Evolutionary conservation across 75 land plant genomes (phyloP).

Genomic region (Pseudotsuga menziesii): DNA sequence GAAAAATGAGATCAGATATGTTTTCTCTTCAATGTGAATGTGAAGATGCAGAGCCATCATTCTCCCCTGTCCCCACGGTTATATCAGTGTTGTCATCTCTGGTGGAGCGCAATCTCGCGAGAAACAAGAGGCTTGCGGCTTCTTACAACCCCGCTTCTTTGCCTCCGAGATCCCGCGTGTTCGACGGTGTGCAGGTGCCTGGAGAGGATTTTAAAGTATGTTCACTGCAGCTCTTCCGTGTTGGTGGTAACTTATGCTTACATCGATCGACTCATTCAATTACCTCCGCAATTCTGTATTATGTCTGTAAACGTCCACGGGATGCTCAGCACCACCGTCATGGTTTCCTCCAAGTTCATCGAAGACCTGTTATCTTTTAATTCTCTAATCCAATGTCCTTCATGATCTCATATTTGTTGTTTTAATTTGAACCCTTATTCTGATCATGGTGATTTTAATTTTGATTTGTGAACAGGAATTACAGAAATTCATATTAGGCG

Average conservation of each 20-base stretch:
- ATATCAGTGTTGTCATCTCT: conserved; percentile 64
- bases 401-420: too few species aligned
- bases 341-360: conserved; percentile 70
- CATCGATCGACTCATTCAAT: conserved; percentile 61
- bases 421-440: too few species aligned
- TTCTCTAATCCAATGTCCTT: too few species aligned
- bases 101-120: conserved; percentile 50
- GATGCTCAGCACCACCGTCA: conserved; percentile 64
- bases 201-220: conserved; percentile 69
- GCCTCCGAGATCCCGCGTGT: conserved; percentile 17
- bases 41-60: conserved; percentile 18
- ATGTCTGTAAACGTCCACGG: conserved; percentile 57
- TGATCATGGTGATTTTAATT: too few species aligned
- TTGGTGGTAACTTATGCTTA: conserved; percentile 73
- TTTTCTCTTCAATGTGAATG: conserved; percentile 9
- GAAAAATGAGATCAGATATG: conserved; percentile 48
- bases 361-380: conserved; percentile 71
- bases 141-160: background rate
- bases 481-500: conserved; percentile 67
- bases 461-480: too few species aligned
- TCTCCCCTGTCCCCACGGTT: conserved; percentile 25
- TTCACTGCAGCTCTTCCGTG: conserved; percentile 43
- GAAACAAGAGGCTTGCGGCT: conserved; percentile 41
- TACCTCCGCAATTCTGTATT: conserved; percentile 31
- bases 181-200: conserved; percentile 41